phyloP scores from a whole-genome alignment of 306 rosid species.

The Dalbergia cochinchinensis region DNA sequence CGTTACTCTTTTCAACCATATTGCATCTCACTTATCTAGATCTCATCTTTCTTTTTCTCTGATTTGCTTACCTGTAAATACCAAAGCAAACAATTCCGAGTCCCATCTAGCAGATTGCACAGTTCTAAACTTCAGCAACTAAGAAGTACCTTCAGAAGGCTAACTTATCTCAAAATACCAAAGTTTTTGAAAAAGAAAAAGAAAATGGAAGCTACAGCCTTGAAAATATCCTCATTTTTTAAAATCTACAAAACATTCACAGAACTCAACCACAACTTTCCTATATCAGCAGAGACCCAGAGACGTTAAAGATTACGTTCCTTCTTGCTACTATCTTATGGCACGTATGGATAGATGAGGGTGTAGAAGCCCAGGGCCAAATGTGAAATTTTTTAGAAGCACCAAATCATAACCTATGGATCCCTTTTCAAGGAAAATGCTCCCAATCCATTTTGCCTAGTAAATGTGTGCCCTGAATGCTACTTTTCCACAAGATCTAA shows the following conservation, averaged over 20 bases:
- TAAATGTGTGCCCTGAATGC: neutral
- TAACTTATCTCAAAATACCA: slow-evolving; percentile 48
- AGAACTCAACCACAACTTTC: neutral
- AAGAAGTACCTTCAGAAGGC: slow-evolving; percentile 53
- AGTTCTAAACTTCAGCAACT: slow-evolving; percentile 23
- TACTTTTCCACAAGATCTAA: slow-evolving; percentile 22
- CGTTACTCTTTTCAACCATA: too few relatives aligned
- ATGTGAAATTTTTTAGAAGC: slow-evolving; percentile 17
- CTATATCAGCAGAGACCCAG: too few relatives aligned
- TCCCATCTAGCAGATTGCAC: slow-evolving; percentile 33
- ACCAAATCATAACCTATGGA: slow-evolving; percentile 4
- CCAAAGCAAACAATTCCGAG: slow-evolving; percentile 34
- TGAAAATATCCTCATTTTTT: neutral
- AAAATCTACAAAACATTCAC: slow-evolving; percentile 20
- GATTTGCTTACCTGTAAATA: too few relatives aligned
- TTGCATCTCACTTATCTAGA: too few relatives aligned
- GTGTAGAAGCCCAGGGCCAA: neutral
- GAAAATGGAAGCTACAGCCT: slow-evolving; percentile 53
- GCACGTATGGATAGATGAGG: too few relatives aligned
- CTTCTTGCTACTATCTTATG: too few relatives aligned
- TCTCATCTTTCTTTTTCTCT: too few relatives aligned
- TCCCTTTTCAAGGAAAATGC: slow-evolving; percentile 31
- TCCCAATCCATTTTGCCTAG: slow-evolving; percentile 6
- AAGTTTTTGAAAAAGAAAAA: slow-evolving; percentile 7
- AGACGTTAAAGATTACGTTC: too few relatives aligned